Evolutionary conservation across 768 basidiomycete genomes (phyloP), one percentile per base, ranked within the genome.

Genomic region (Mycena venus): DNA sequence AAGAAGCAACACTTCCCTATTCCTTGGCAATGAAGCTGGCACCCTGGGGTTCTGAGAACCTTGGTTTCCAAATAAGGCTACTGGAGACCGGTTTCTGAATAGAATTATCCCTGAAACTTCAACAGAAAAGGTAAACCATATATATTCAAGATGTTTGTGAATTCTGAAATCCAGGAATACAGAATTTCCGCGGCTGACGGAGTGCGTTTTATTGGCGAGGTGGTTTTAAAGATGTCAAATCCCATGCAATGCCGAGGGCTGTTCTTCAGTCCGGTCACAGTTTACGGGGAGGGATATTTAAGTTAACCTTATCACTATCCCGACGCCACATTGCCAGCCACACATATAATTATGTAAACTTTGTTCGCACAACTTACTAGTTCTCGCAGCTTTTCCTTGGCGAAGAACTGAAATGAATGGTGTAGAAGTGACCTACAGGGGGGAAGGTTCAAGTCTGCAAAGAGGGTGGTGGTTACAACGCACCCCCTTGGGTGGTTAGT

Each of bases 271-370:
- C n/a, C 58, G 32, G 32, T 34, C 58, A 38, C 32, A 59, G 58
- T 38, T 9, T 59, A 59, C 31, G 58, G 58, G 23, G 10, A n/a
- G n/a, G n/a, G n/a, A n/a, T n/a, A n/a, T n/a, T n/a, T n/a, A n/a
- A 55, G 58, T 59, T 59, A 59, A 59, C 36, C 58, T 36, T 59
- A 59, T 59, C 58, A 59, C 32, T 59, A 15, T 59, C 36, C 58
- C 58, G 19, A 59, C 58, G 32, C 58, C 58, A 59, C 58, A 59
- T 55, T 55, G 53, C 53, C 53, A 55, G 53, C 53, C 53, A 55
- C 53, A 55, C 53, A 31, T 32, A 38, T 59, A 59, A 36, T 59
- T 59, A 59, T 36, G n/a, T 59, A 38, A 59, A 59, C 58, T 34
- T 34, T 38, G 23, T 59, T 56, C 29, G 29, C 55, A 56, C 55